Evolutionary conservation across 2,329 filamentous ascomycete species (phyloP).

Genomic region (Cytospora paraplurivora): DNA sequence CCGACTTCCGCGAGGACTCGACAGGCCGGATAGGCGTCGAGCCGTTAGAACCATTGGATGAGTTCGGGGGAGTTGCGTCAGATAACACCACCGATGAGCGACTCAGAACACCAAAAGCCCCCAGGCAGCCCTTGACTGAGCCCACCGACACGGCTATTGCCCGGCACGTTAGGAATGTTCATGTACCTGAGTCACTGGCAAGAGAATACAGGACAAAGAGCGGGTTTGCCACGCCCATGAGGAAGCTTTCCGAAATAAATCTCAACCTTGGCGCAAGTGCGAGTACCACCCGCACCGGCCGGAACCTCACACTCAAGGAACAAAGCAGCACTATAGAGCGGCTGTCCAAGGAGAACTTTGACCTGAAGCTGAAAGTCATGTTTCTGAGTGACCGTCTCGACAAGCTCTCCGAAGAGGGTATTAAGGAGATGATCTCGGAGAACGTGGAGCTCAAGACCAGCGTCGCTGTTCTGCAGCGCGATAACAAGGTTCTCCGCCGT

Average conservation of each 20-base stretch:
- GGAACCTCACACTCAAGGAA: constrained; percentile 87
- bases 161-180: constrained; percentile 84
- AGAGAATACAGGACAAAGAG: constrained; percentile 81
- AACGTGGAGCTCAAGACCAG: constrained; percentile 95
- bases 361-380: constrained; percentile 95
- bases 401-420: constrained; percentile 90
- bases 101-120: constrained; percentile 71
- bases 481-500: constrained; percentile 80
- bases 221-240: constrained; percentile 59
- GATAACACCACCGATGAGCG: constrained; percentile 43
- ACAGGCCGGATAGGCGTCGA: constrained; percentile 48
- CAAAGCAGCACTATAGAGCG: constrained; percentile 97
- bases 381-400: constrained; percentile 93
- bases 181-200: constrained; percentile 85
- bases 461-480: constrained; percentile 83
- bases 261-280: constrained; percentile 54
- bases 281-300: constrained; percentile 59
- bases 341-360: constrained; percentile 96
- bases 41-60: constrained; percentile 53
- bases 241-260: constrained; percentile 56
- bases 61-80: constrained; percentile 44
- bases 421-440: constrained; percentile 97
- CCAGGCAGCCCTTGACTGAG: constrained; percentile 57
- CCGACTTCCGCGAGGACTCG: constrained; percentile 60
- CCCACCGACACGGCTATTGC: constrained; percentile 88